phyloP scores from a whole-genome alignment of 2,329 filamentous ascomycete genomes.

The Alternaria brassicae region DNA sequence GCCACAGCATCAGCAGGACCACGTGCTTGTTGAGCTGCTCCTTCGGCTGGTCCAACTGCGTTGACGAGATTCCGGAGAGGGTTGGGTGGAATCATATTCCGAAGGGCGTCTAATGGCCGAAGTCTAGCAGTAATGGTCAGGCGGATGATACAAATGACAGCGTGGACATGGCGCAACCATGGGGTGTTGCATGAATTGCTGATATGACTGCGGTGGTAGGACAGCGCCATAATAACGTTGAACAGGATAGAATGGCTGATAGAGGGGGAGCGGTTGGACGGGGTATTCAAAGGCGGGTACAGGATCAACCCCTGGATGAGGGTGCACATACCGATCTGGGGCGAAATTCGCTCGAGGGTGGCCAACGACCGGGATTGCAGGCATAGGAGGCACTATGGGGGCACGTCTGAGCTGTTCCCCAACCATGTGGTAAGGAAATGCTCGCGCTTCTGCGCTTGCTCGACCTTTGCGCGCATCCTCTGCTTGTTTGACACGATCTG shows the following conservation, averaged over 20 bases:
- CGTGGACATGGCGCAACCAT: constrained; percentile 7
- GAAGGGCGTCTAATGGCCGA: neutral
- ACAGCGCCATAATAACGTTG: constrained; percentile 7
- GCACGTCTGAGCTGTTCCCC: constrained; percentile 22
- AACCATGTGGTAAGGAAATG: constrained; percentile 34
- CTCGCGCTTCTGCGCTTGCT: constrained; percentile 21
- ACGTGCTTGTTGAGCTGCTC: neutral
- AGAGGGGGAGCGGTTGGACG: constrained; percentile 3
- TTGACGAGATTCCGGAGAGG: neutral
- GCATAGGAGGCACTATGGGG: neutral
- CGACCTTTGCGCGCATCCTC: constrained; percentile 36
- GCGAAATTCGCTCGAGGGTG: neutral
- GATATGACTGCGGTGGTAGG: constrained; percentile 8
- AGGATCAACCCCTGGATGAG: neutral
- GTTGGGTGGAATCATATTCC: constrained; percentile 2
- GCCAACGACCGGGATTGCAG: constrained; percentile 1
- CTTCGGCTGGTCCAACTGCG: neutral
- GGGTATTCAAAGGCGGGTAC: neutral
- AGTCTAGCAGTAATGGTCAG: constrained; percentile 19
- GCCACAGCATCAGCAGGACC: neutral
- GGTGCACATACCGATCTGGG: constrained; percentile 24
- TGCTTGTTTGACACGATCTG: constrained; percentile 57
- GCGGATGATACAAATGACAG: constrained; percentile 15
- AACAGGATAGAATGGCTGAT: neutral
- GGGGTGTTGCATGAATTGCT: neutral